Conservation (phyloP, 139 green algal genomes). For the Picochlorum sp. region DNA sequence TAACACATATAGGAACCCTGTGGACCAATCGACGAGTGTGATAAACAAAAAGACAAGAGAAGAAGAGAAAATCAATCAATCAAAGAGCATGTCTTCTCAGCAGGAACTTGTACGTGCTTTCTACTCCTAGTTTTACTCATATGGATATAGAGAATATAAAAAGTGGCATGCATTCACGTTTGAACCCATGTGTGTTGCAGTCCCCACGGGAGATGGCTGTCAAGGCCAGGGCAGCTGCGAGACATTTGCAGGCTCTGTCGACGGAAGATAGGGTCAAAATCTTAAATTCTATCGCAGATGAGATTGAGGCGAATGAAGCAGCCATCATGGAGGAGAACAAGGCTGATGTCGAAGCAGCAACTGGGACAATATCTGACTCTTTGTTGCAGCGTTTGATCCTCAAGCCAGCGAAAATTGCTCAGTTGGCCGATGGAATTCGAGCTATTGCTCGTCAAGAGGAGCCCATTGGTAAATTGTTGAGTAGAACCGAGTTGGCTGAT, state of each 20-base stretch:
- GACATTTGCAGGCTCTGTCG: constrained; percentile 68
- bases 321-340: constrained; percentile 80
- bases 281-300: constrained; percentile 71
- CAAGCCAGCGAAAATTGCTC: constrained; percentile 84
- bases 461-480: constrained; percentile 61
- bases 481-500: constrained; percentile 74
- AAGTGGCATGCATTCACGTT: too few species aligned
- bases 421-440: constrained; percentile 82
- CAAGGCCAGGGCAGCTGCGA: constrained; percentile 58
- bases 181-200: background rate
- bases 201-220: constrained; percentile 27
- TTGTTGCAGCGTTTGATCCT: constrained; percentile 89
- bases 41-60: too few species aligned
- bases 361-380: constrained; percentile 50
- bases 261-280: constrained; percentile 54
- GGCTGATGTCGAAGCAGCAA: constrained; percentile 51
- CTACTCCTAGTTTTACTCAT: too few species aligned
- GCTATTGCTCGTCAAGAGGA: constrained; percentile 78
- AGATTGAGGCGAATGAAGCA: constrained; percentile 58
- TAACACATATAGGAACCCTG: too few species aligned
- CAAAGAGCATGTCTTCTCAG: too few species aligned
- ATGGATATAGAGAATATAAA: too few species aligned
- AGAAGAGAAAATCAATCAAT: too few species aligned
- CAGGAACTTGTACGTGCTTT: too few species aligned
- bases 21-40: too few species aligned